Evolutionary conservation across 148 eudicot genomes (phyloP).

Genomic region (Cornus suecica): DNA sequence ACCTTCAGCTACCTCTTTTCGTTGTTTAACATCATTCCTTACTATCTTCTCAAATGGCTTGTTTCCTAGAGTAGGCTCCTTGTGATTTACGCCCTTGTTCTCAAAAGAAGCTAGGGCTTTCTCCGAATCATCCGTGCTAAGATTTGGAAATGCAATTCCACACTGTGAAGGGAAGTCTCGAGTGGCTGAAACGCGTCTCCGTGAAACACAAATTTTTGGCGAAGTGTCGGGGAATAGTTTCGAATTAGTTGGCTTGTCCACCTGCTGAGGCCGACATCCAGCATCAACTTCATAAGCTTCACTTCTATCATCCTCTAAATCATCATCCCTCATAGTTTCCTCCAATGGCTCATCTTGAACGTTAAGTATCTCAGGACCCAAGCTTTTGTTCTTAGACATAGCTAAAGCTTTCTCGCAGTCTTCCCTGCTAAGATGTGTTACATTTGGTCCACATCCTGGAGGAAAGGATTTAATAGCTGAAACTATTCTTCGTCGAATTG

Average conservation of each 20-base stretch:
- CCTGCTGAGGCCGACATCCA: neutral
- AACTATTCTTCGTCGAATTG: neutral
- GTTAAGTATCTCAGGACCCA: neutral
- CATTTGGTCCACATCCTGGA: conserved; percentile 8
- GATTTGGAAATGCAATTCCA: neutral
- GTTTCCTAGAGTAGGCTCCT: neutral
- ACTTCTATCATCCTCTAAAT: neutral
- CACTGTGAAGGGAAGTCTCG: conserved; percentile 12
- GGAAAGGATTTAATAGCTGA: conserved; percentile 1
- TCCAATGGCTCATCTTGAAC: neutral
- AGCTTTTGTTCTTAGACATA: too few species aligned
- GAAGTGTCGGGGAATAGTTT: neutral
- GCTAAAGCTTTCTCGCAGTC: too few species aligned
- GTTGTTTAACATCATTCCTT: neutral
- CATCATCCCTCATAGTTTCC: too few species aligned
- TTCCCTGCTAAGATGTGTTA: neutral
- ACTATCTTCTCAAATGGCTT: neutral
- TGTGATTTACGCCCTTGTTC: neutral
- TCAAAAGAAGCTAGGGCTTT: neutral
- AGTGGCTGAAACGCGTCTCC: conserved; percentile 4
- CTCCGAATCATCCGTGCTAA: conserved; percentile 1
- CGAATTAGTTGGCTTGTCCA: neutral
- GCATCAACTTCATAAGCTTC: neutral
- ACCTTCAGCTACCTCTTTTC: too few species aligned
- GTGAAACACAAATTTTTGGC: neutral